phyloP scores from a whole-genome alignment of 75 land plant genomes.

The Gnetum montanum region DNA sequence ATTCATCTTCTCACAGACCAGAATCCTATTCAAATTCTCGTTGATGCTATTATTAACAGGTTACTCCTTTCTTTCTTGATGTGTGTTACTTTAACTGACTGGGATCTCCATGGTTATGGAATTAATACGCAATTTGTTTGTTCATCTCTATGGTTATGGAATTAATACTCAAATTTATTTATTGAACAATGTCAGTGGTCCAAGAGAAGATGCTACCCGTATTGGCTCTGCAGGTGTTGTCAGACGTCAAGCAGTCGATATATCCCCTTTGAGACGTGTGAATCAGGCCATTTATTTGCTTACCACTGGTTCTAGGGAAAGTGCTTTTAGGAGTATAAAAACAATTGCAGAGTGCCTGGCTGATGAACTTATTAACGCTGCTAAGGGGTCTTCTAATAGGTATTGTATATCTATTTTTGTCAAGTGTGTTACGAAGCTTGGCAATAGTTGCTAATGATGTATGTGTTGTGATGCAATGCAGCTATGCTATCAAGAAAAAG shows the following conservation, averaged over 20 bases:
- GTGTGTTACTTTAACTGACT: background rate
- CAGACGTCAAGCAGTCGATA: conserved; percentile 82
- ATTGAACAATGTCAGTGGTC: conserved; percentile 37
- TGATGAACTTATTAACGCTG: conserved; percentile 64
- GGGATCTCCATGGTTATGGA: background rate
- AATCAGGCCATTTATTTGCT: conserved; percentile 55
- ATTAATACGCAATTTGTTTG: background rate
- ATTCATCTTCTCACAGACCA: conserved; percentile 59
- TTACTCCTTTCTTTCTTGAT: background rate
- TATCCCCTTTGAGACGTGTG: conserved; percentile 60
- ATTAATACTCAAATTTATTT: background rate
- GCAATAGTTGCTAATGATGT: background rate
- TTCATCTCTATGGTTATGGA: no score
- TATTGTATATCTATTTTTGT: conserved; percentile 3
- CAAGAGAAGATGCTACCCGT: conserved; percentile 67
- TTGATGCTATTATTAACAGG: conserved; percentile 80
- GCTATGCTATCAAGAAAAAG: conserved; percentile 77
- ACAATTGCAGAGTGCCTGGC: conserved; percentile 59
- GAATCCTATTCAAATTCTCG: conserved; percentile 74
- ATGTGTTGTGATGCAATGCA: conserved; percentile 4
- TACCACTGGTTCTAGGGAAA: conserved; percentile 53
- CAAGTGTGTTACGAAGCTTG: background rate
- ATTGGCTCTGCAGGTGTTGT: conserved; percentile 85
- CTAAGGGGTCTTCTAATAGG: conserved; percentile 66
- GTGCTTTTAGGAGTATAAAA: conserved; percentile 49